Conservation (phyloP, 2,329 filamentous ascomycete species). For the Salinomyces thailandicus region DNA sequence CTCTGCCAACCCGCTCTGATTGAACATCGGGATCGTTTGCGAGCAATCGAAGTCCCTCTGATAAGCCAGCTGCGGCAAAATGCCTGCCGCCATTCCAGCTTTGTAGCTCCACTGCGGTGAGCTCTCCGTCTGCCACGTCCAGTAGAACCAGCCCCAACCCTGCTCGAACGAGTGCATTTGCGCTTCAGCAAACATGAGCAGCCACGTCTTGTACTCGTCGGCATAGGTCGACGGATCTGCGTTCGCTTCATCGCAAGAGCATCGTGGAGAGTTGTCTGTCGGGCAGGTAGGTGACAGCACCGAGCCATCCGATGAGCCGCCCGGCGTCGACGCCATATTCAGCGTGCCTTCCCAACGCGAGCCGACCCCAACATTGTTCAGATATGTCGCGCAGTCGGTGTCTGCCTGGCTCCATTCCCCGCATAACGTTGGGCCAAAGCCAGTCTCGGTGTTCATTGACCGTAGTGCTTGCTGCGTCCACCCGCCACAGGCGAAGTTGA, state of each 20-base stretch:
- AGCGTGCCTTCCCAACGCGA: conserved; percentile 88
- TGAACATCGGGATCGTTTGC: conserved; percentile 31
- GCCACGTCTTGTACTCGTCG: conserved; percentile 67
- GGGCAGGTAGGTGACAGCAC: conserved; percentile 68
- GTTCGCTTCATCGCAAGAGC: conserved; percentile 68
- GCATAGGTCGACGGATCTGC: conserved; percentile 59
- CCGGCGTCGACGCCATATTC: conserved; percentile 38
- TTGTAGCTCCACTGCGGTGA: conserved; percentile 89
- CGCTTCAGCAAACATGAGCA: conserved; percentile 83
- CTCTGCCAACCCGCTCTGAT: conserved; percentile 32
- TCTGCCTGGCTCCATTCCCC: conserved; percentile 98
- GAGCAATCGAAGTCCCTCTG: conserved; percentile 34
- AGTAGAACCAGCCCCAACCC: conserved; percentile 97
- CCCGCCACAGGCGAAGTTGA: conserved; percentile 74
- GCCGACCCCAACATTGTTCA: conserved; percentile 84
- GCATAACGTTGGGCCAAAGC: conserved; percentile 87
- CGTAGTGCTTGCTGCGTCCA: conserved; percentile 72
- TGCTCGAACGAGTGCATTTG: conserved; percentile 93
- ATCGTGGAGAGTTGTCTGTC: conserved; percentile 47
- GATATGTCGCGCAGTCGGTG: conserved; percentile 76
- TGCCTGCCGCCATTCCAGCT: conserved; percentile 63
- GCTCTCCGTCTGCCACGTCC: conserved; percentile 90
- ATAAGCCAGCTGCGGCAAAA: conserved; percentile 52
- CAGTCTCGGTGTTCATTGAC: conserved; percentile 61
- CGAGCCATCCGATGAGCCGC: conserved; percentile 48